A percentile compares a stretch with the other conserved stretches of the same genome.
These are phyloP conservation scores for Dioszegia aurantiaca DNA, from an alignment of 768 basidiomycete genomes.

Conservation along the genomic window DNA sequence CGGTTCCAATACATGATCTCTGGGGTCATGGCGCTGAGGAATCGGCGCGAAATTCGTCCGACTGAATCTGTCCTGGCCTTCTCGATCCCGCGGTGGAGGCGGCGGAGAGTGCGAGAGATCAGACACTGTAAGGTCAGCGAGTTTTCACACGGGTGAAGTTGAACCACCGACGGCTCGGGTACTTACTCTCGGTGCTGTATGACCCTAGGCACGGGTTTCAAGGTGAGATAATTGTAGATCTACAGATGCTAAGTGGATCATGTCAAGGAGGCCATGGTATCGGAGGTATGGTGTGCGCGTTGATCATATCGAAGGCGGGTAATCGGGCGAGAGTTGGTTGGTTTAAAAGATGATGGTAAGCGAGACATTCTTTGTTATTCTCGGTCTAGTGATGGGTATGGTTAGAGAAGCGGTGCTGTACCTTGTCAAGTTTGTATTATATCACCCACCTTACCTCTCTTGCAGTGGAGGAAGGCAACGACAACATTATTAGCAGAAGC, in stretches of 20 bases:
- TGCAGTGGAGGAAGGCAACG: slow-evolving; percentile 8
- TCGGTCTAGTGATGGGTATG: too few species aligned
- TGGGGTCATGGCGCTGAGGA: slow-evolving; percentile 35
- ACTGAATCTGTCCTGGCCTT: slow-evolving; percentile 6
- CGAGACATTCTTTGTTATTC: slow-evolving; percentile 2
- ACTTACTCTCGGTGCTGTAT: not conserved
- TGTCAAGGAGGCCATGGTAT: too few species aligned
- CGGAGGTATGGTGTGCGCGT: not conserved
- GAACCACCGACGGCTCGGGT: not conserved
- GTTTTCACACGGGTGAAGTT: too few species aligned
- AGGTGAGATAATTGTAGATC: too few species aligned
- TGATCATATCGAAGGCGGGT: too few species aligned
- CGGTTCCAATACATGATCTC: too few species aligned
- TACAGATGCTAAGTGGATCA: too few species aligned
- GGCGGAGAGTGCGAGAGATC: slow-evolving; percentile 1
- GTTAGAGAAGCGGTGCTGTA: too few species aligned
- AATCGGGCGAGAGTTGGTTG: not conserved
- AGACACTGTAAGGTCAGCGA: too few species aligned
- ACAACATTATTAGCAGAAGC: too few species aligned
- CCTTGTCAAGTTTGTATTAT: too few species aligned
- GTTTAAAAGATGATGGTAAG: slow-evolving; percentile 7
- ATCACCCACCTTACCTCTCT: too few species aligned
- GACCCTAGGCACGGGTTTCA: not conserved
- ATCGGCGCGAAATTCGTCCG: slow-evolving; percentile 33
- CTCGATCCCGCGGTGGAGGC: slow-evolving; percentile 2